Base-by-base conservation (phyloP, 805 yeast genomes). In the Hemisphaericaspora nanyangensis region DNA sequence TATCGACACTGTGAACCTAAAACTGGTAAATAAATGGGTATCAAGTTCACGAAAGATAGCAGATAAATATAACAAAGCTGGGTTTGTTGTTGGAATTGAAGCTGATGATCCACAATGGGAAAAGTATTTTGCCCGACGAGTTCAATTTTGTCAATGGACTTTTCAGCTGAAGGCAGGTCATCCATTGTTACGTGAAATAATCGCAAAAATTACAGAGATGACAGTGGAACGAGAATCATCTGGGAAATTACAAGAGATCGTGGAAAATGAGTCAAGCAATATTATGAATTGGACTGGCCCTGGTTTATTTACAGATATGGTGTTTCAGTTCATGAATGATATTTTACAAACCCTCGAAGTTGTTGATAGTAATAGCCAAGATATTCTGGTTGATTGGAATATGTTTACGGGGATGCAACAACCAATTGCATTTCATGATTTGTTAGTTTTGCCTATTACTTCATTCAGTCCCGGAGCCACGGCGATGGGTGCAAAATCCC, bases 121-220 rank as follows among this genome's bases (percentile, higher is more conserved):
- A 20, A 83, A 82, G 6, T 89, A 95, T 89, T 91, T 88, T 55
- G 95, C 97, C 0, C 74, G 97, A 37, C 72, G 98, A 45, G 79
- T 91, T 31, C 99, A 91, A 64, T 85, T 91, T 54, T 90, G 98
- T 57, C 98, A 91, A 63, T 91, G 99, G 99, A 88, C 96, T 0
- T 80, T 91, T 35, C 91, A 85, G 62, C 76, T 88, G 15, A 91
- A 89, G 53, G 77, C 74, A 16, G 98, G 98, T 0, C 98, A 93
- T 56, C 99, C 99, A 1, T 72, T 86, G 58, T 67, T 91, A 38
- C 72, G 93, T 13, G 93, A 86, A 51, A 62, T 91, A 48, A 82
- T 93, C 41, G 75, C 90, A 2, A 74, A 79, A 33, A 87, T 91
- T 46, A 82, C 95, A 0, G 81, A 85, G 29, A 72, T 77, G 17